These are phyloP conservation scores for Crithidia sp. DNA, from an alignment of 208 protist species.

Conservation along the genomic window DNA sequence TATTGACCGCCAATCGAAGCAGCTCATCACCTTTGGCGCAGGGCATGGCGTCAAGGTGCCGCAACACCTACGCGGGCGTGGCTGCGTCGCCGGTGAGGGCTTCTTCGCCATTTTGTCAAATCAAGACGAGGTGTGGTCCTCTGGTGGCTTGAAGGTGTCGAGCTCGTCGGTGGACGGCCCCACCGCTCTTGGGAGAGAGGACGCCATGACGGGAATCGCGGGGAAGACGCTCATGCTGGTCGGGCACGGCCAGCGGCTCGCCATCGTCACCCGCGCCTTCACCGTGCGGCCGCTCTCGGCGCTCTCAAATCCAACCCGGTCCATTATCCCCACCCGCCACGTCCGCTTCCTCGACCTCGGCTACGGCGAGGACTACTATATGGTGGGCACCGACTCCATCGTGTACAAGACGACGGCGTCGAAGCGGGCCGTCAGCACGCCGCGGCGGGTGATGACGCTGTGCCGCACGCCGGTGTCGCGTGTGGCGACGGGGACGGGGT, in stretches of 20 bases:
- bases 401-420: conserved; percentile 88
- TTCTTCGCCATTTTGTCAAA: conserved; percentile 90
- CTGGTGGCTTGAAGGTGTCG: conserved; percentile 61
- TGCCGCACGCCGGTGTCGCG: conserved; percentile 73
- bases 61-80: conserved; percentile 66
- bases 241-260: conserved; percentile 71
- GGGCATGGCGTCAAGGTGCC: conserved; percentile 76
- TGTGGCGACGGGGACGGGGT: conserved; percentile 77
- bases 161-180: conserved; percentile 44
- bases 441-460: conserved; percentile 84
- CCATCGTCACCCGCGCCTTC: conserved; percentile 74
- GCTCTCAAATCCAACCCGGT: conserved; percentile 67
- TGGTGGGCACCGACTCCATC: conserved; percentile 84
- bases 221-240: conserved; percentile 75
- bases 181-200: conserved; percentile 58
- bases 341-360: conserved; percentile 82
- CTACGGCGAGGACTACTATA: conserved; percentile 87
- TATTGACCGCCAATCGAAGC: conserved; percentile 72
- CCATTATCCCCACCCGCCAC: conserved; percentile 77
- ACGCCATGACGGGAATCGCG: conserved; percentile 72
- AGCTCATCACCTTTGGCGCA: conserved; percentile 81
- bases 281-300: conserved; percentile 82
- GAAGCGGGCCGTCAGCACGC: conserved; percentile 72
- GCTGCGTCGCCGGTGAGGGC: conserved; percentile 83
- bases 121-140: conserved; percentile 87